Evolutionary conservation across 441 rosid genomes (phyloP).

Genomic region (Syzygium malaccense): DNA sequence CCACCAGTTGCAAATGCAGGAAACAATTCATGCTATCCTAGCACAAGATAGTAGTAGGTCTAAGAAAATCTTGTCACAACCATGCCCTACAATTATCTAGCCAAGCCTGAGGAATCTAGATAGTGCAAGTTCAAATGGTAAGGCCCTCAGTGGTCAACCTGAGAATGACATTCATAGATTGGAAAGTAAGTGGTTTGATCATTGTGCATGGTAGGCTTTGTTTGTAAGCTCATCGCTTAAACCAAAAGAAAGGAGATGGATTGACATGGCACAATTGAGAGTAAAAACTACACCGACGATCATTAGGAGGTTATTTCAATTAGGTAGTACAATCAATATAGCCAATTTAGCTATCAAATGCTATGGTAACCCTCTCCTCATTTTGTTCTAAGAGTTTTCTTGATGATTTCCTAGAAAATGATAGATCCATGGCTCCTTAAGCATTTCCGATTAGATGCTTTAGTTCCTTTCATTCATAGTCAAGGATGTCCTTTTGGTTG

Average conservation of each 20-base stretch:
- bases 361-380: not conserved
- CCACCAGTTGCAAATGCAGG: conserved; percentile 63
- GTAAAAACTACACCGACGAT: not conserved
- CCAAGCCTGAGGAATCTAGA: not conserved
- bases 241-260: not conserved
- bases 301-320: not conserved
- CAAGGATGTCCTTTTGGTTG: not conserved
- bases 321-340: not conserved
- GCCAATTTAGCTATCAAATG: not conserved
- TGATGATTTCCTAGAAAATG: not conserved
- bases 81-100: not conserved
- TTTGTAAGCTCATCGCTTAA: not conserved
- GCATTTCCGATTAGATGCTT: not conserved
- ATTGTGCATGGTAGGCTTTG: not conserved
- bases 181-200: not conserved
- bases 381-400: not conserved
- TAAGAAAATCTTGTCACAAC: not conserved
- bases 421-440: not conserved
- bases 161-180: not conserved
- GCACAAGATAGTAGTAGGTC: not conserved
- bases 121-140: not conserved
- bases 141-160: not conserved
- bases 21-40: conserved; percentile 12
- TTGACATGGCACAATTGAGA: not conserved
- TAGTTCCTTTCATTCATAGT: not conserved